phyloP scores from a whole-genome alignment of 495 filamentous ascomycete species.

The Penicillium longicatenatum region DNA sequence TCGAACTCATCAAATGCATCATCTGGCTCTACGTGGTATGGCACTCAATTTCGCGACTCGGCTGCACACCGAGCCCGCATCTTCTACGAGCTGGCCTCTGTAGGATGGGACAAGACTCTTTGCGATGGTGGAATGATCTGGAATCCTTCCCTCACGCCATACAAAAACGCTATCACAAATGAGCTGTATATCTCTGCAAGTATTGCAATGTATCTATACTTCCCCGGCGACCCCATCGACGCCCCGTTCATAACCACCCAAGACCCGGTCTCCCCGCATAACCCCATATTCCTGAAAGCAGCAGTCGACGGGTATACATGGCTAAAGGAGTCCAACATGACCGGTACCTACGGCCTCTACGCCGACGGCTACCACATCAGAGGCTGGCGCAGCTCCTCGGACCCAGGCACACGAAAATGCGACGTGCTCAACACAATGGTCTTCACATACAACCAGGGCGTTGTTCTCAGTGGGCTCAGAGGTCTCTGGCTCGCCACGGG shows the following conservation, averaged over 20 bases:
- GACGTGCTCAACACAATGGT: slow-evolving; percentile 84
- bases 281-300: slow-evolving; percentile 65
- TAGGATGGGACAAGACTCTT: slow-evolving; percentile 79
- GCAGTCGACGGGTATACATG: slow-evolving; percentile 81
- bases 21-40: slow-evolving; percentile 61
- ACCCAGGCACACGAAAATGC: slow-evolving; percentile 60
- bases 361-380: slow-evolving; percentile 90
- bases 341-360: slow-evolving; percentile 73
- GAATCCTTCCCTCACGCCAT: slow-evolving; percentile 79
- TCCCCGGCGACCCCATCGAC: slow-evolving; percentile 73
- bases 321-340: slow-evolving; percentile 81
- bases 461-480: slow-evolving; percentile 81
- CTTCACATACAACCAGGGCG: slow-evolving; percentile 96
- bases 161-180: slow-evolving; percentile 98
- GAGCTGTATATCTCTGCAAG: slow-evolving; percentile 84
- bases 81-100: slow-evolving; percentile 81
- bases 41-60: slow-evolving; percentile 68
- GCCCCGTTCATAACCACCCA: slow-evolving; percentile 60
- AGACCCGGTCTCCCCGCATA: slow-evolving; percentile 45
- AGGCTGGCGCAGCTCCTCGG: slow-evolving; percentile 52
- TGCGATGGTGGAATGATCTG: slow-evolving; percentile 93
- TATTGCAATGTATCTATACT: slow-evolving; percentile 88
- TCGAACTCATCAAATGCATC: slow-evolving; percentile 13
- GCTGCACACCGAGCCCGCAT: slow-evolving; percentile 86
- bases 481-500: slow-evolving; percentile 78